phyloP scores from a whole-genome alignment of 2,329 filamentous ascomycete species.

The Penicillium decumbens region DNA sequence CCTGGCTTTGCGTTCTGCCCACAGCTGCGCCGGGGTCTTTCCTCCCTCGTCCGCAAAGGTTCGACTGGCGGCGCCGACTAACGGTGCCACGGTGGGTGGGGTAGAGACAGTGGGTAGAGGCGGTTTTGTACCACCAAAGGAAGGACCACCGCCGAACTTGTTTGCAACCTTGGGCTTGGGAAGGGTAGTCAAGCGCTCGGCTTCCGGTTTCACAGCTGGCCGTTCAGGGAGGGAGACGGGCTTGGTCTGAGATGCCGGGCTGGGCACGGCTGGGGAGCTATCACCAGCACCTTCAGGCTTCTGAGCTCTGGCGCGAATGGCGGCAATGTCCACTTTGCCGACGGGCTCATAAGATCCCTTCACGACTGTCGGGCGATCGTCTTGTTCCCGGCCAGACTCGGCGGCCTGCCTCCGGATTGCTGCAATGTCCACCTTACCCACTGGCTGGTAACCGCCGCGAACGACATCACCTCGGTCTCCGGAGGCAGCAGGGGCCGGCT shows the following conservation, averaged over 20 bases:
- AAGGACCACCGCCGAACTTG: constrained; percentile 68
- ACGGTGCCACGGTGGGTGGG: constrained; percentile 52
- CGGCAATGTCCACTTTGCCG: constrained; percentile 94
- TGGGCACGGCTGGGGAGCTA: constrained; percentile 25
- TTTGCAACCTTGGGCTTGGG: constrained; percentile 95
- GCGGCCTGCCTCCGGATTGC: constrained; percentile 73
- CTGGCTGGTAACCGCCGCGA: constrained; percentile 80
- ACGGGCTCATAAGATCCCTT: constrained; percentile 93
- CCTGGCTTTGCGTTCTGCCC: constrained; percentile 94
- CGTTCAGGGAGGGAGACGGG: constrained; percentile 65
- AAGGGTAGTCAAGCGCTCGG: constrained; percentile 77
- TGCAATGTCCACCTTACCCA: constrained; percentile 96
- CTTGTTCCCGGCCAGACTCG: constrained; percentile 52
- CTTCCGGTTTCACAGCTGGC: constrained; percentile 64
- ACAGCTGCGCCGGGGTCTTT: constrained; percentile 93
- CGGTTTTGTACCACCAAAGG: constrained; percentile 85
- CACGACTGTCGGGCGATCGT: constrained; percentile 77
- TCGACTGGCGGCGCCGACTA: constrained; percentile 73
- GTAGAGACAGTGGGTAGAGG: constrained; percentile 68
- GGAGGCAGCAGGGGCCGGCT: constrained; percentile 47
- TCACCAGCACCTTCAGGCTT: constrained; percentile 52
- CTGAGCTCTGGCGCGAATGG: constrained; percentile 80
- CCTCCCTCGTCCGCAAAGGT: constrained; percentile 93
- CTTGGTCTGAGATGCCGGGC: constrained; percentile 39
- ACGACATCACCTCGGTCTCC: constrained; percentile 61